Percentiles rank a stretch among this genome's conserved stretches.
Conservation (phyloP, 2,329 filamentous ascomycete species). For the Trichoderma pleuroti region DNA sequence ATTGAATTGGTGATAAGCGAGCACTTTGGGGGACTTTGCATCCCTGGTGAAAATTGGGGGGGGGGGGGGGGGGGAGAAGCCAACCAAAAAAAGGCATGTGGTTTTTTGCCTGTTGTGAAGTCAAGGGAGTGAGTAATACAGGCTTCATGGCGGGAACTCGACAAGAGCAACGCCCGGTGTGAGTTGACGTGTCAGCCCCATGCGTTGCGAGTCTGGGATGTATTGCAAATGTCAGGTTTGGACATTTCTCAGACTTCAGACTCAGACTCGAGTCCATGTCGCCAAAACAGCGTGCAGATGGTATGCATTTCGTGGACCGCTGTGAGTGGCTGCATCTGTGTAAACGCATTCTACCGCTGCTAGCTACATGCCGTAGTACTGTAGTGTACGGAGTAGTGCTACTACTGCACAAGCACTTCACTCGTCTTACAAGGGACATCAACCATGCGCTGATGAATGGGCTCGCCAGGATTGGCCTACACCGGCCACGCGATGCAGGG, state of each 20-base stretch:
- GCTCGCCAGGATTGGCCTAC: background rate
- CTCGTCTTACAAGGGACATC: background rate
- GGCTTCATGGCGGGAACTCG: background rate
- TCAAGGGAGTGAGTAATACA: background rate
- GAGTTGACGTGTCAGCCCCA: background rate
- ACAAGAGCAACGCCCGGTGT: background rate
- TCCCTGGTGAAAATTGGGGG: background rate
- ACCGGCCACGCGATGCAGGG: background rate
- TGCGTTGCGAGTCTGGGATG: background rate
- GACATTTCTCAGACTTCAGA: too few relatives aligned
- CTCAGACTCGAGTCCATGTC: background rate
- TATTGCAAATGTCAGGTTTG: background rate
- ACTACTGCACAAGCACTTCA: background rate
- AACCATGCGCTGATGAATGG: background rate
- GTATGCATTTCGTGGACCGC: background rate
- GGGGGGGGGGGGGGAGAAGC: too few relatives aligned
- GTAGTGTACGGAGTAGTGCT: background rate
- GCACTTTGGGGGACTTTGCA: background rate
- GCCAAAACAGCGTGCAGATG: background rate
- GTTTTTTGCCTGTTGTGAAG: background rate
- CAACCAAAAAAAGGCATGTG: background rate
- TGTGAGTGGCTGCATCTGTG: background rate
- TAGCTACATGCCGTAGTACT: background rate
- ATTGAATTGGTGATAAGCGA: background rate
- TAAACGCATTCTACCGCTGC: background rate